Base-by-base conservation (phyloP, 2,329 filamentous ascomycete species). In the Penicillium occitanis region DNA sequence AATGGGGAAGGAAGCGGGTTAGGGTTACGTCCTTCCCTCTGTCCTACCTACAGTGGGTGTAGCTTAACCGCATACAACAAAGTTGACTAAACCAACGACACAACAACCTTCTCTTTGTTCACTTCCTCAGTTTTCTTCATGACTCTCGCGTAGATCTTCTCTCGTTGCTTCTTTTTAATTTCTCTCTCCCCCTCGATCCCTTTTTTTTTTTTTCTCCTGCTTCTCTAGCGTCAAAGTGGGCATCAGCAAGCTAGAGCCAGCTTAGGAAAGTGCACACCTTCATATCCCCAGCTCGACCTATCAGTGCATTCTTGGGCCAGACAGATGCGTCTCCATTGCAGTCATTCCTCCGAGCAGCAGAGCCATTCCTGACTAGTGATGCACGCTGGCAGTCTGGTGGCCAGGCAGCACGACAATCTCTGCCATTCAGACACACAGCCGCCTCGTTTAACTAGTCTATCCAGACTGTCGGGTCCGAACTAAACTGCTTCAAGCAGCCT, bases 401-500 rank as follows among this genome's bases (percentile, higher is more conserved):
- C 48, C 61, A 50, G 5, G 60, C 46, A 63, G 61, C 13, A 63
- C 22, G 62, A 33, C 62, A 25, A 44, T 64, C 40, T 64, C 62
- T 64, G 62, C 62, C 62, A 64, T 46, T 58, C 62, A 73, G 69
- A 71, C 72, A 73, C 73, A 75, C 74, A 74, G 75, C 72, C 70
- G 68, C 62, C 69, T 75, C 69, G 73, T 73, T 73, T 67, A 75
- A 74, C 72, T 69, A 69, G 70, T 70, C 66, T 70, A 72, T 69
- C 76, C 76, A 76, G 64, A 73, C 65, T 70, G 69, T 72, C 73
- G 75, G 76, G 74, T 69, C 72, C 63, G 67, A 46, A 66, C 73
- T 75, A 74, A 71, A 67, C 73, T 71, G 66, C 48, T 68, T 71
- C 67, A 40, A 68, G 65, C 68, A 28, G 14, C 40, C 10, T 51